Percentiles rank a stretch among this genome's conserved stretches.
Conservation (phyloP, 306 rosid genomes). For the Cicer arietinum region DNA sequence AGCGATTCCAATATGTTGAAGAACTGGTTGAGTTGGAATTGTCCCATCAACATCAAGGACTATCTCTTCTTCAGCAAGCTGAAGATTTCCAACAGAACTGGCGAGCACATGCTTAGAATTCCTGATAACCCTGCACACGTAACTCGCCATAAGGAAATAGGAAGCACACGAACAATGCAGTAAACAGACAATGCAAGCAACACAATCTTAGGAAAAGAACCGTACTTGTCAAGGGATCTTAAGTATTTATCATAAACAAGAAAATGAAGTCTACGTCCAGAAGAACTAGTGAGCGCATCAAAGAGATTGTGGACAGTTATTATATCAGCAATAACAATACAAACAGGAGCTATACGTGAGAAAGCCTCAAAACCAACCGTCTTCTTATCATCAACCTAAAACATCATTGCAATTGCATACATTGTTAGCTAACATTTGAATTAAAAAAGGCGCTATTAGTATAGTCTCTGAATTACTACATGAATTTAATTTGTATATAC, state of each 20-base stretch:
- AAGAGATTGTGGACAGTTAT: slow-evolving; percentile 84
- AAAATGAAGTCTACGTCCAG: slow-evolving; percentile 76
- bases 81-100: slow-evolving; percentile 66
- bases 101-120: slow-evolving; percentile 60
- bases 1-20: slow-evolving; percentile 88
- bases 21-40: slow-evolving; percentile 90
- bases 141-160: slow-evolving; percentile 20
- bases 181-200: slow-evolving; percentile 27
- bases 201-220: slow-evolving; percentile 33
- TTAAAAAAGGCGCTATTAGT: neutral
- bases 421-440: slow-evolving; percentile 2
- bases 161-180: slow-evolving; percentile 34
- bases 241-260: slow-evolving; percentile 87
- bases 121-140: slow-evolving; percentile 67
- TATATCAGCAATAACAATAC: slow-evolving; percentile 75
- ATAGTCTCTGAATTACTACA: neutral
- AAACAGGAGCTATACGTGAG: slow-evolving; percentile 86
- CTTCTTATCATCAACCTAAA: slow-evolving; percentile 78
- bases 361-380: slow-evolving; percentile 91
- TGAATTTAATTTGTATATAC: no score
- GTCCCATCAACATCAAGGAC: slow-evolving; percentile 89
- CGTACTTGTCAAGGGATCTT: slow-evolving; percentile 80
- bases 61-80: slow-evolving; percentile 77
- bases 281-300: slow-evolving; percentile 69
- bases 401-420: slow-evolving; percentile 19